Evolutionary conservation across 2,329 filamentous ascomycete species (phyloP), one percentile per base, ranked within the genome.

Genomic region (Didymella sp.): DNA sequence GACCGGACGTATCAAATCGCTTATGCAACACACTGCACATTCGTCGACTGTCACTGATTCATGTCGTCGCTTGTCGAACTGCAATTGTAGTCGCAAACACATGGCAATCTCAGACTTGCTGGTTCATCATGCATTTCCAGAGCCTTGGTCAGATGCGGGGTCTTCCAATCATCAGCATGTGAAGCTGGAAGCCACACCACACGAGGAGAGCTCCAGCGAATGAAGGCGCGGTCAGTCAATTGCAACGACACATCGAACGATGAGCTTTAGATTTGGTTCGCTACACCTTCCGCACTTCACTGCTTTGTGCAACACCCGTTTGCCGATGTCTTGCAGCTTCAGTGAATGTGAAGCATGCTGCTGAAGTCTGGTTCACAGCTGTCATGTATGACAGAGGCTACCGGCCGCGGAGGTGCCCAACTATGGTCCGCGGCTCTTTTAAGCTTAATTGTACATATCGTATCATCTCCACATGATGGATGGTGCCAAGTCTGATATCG

Each of bases 391-490:
- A 51, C 50, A 55, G 19, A 31, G 30, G 51, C 58, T 67, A 53
- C 63, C 66, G 66, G 66, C 66, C 66, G 66, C 66, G 64, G 64
- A 66, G 15, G 50, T 48, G 43, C 58, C 37, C 31, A 51, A 52
- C 49, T 15, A 33, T 41, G 35, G 49, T 33, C 43, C 30, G 28
- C 19, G 25, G 42, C 47, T 47, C 42, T 19, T 31, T 40, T 27
- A 40, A 51, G 46, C 25, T 51, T 35, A 17, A 19, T 43, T 35
- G 43, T 51, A 31, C 31, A 31, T 44, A 51, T 44, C 48, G 43
- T 44, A 43, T n/a, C 37, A 43, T 44, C 12, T 48, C 37, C 46
- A 44, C 43, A 30, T 31, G 30, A 44, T 38, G 12, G 31, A 48
- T 37, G 21, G 44, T 49, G 33, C 48, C 43, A 27, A 52, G 31